phyloP scores from a whole-genome alignment of 1,139 yeast species.

The Suhomyces taliae region DNA sequence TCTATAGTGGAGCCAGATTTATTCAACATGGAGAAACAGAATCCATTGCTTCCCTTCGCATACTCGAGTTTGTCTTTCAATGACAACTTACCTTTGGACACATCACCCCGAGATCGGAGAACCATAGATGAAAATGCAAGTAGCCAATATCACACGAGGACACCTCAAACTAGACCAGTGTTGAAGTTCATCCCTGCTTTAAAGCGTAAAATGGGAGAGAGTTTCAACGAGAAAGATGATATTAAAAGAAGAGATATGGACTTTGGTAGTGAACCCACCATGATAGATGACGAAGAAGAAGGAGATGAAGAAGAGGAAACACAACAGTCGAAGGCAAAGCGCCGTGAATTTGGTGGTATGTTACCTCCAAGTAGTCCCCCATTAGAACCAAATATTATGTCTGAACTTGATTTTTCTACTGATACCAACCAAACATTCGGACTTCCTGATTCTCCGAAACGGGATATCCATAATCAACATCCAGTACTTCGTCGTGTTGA shows the following conservation, averaged over 20 bases:
- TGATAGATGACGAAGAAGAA: slow-evolving; percentile 21
- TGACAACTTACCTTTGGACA: slow-evolving; percentile 28
- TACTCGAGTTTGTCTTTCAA: slow-evolving; percentile 29
- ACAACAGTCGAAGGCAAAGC: background rate
- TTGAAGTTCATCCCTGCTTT: slow-evolving; percentile 33
- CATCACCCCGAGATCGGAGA: slow-evolving; percentile 37
- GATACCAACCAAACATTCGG: slow-evolving; percentile 18
- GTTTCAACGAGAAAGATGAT: slow-evolving; percentile 48
- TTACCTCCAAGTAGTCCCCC: slow-evolving; percentile 40
- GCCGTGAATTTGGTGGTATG: background rate
- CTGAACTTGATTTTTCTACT: slow-evolving; percentile 30
- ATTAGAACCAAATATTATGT: slow-evolving; percentile 21
- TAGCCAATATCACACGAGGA: slow-evolving; percentile 36
- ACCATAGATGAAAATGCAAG: slow-evolving; percentile 42
- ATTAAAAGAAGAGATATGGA: slow-evolving; percentile 36
- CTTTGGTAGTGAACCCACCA: slow-evolving; percentile 16
- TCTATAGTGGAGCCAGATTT: background rate
- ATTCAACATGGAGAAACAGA: slow-evolving; percentile 34
- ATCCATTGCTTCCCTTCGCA: slow-evolving; percentile 49
- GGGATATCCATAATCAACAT: background rate
- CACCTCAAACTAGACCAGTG: slow-evolving; percentile 19
- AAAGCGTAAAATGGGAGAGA: slow-evolving; percentile 47
- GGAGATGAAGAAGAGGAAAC: slow-evolving; percentile 13
- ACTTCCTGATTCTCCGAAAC: slow-evolving; percentile 30
- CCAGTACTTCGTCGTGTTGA: background rate